Conservation (phyloP, 495 filamentous ascomycete species). For the Chaetomidium leptoderma region DNA sequence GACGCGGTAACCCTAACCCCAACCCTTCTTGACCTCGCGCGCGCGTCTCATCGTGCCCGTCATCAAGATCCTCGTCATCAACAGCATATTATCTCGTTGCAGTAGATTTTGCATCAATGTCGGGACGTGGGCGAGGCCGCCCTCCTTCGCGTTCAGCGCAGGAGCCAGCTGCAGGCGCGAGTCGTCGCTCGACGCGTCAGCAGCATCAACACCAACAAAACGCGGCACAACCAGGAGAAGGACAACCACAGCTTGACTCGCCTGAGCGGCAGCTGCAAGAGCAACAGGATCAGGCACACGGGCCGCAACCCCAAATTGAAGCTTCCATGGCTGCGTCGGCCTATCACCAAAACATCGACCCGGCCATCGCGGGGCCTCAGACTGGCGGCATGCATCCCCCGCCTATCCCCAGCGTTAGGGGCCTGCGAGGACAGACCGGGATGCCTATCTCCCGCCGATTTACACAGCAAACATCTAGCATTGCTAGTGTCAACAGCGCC, state of each 20-base stretch:
- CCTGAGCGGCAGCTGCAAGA: constrained; percentile 11
- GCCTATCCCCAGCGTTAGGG: constrained; percentile 20
- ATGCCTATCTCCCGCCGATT: constrained; percentile 17
- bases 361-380: constrained; percentile 23
- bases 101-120: constrained; percentile 9
- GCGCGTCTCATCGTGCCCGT: background rate
- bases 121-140: constrained; percentile 27
- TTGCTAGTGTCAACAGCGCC: constrained; percentile 22
- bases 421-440: constrained; percentile 6
- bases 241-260: background rate
- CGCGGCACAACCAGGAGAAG: constrained; percentile 2
- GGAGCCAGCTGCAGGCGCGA: constrained; percentile 18
- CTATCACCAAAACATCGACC: constrained; percentile 20
- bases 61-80: background rate
- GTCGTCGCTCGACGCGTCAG: constrained; percentile 27
- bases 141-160: constrained; percentile 15
- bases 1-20: constrained; percentile 32
- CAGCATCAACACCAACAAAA: constrained; percentile 14
- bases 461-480: constrained; percentile 19
- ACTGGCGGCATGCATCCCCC: constrained; percentile 27
- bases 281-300: constrained; percentile 11
- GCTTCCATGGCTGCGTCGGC: background rate
- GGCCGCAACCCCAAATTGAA: constrained; percentile 5
- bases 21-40: constrained; percentile 28
- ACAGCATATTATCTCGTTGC: background rate